Base-by-base conservation (phyloP, 2,329 filamentous ascomycete genomes). In the Zymoseptoria tritici region DNA sequence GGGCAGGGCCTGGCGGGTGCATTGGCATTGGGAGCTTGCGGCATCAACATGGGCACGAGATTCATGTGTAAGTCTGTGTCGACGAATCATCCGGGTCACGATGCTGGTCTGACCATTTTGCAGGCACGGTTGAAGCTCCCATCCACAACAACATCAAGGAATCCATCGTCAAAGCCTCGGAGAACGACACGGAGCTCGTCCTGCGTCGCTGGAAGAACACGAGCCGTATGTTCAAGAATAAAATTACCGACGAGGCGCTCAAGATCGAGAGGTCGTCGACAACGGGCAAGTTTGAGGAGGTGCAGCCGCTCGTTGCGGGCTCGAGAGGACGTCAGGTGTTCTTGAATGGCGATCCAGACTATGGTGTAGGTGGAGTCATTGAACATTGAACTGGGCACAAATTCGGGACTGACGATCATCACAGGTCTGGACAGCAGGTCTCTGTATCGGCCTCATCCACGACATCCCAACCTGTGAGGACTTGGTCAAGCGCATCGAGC, bases 1-100 rank as follows among this genome's bases (percentile, higher is more conserved):
- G 93, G 93, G 0, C 85, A 96, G 70, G 93, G 93, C 3, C 82
- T 97, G 21, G 93, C 93, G 1, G 93, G 92, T 3, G 93, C 93
- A 5, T 80, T 97, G 68, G 87, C 87, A 46, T 83, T 97, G 7
- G 93, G 93, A 26, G 93, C 93, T 0, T 89, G 90, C 73, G 93
- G 93, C 65, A 86, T 97, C 77, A 97, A 97, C 78, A 97, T 97
- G 93, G 93, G 93, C 58, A 97, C 93, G 9, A 83, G 93, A 52
- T 97, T 97, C 79, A 94, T 97, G 89, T 92, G 88, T 78, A 97
- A 93, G 0, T 81, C 91, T 52, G 2, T 19, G 50, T 9, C 13
- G 19, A 52, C 16, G 11, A 20, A 16, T n/a, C n/a, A n/a, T 6
- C 6, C 4, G 36, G 36, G 1, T 9, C 9, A 9, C 6, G 36